Evolutionary conservation across 768 basidiomycete genomes (phyloP), one percentile per base, ranked within the genome.

Genomic region (Trametes coccinea): DNA sequence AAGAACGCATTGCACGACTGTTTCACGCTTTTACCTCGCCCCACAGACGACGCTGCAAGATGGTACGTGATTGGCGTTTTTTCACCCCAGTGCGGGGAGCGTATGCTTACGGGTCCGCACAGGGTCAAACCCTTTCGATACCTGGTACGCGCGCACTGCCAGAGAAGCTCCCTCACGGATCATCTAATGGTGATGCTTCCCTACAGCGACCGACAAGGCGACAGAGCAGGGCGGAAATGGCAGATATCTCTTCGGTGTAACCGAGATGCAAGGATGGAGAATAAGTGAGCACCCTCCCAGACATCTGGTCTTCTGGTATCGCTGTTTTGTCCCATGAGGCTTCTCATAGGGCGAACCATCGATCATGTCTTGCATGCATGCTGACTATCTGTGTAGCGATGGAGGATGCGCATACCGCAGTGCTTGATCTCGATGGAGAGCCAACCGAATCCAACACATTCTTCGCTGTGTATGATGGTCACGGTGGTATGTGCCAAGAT

Each of bases 201-300:
- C 59, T 61, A 40, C 68, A 95, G 93, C 86, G 22, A 94, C 90
- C 55, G 83, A 84, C 66, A 99, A 98, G 82, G 83, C 81, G 71
- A 88, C 92, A 4, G 82, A 87, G 67, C 74, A 80, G 22, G 94
- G 92, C 45, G 80, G 78, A 64, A 87, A 93, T 84, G 81, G 79
- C 62, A 83, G 84, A 59, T 87, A 84, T 74, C 69, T 81, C 48
- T 98, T 87, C 75, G 89, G 84, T 6, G 82, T 97, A 45, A 88
- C 91, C 48, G 95, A 98, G 77, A 98, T 98, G 96, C 97, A 99
- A 76, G 97, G 97, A 69, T 99, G 97, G 97, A 83, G 97, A 76
- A 89, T 98, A 77, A 86, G 96, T 99, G 71, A 77, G 96, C 89
- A 37, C 14, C 53, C 59, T 51, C 49, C 45, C 27, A 27, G n/a